Percentiles rank a stretch among this genome's conserved stretches.
Conservation (phyloP, 2,329 filamentous ascomycete genomes). For the Pseudopyrenochaeta lycopersici region DNA sequence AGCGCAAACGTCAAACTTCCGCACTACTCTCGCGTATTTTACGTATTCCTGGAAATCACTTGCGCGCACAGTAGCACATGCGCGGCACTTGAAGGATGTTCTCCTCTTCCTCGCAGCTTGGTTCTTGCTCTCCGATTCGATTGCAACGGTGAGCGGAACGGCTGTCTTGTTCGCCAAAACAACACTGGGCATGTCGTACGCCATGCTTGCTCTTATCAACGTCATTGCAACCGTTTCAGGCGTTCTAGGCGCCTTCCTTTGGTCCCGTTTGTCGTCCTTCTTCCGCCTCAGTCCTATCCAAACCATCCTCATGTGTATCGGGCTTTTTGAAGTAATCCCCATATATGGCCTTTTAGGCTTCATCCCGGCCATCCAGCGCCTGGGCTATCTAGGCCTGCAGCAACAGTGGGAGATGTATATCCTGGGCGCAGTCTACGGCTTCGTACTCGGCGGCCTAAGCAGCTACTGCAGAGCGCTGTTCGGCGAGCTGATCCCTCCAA, state of each 20-base stretch:
- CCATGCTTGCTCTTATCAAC: constrained; percentile 89
- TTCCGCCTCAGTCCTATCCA: constrained; percentile 79
- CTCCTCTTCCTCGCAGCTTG: constrained; percentile 84
- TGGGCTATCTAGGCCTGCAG: constrained; percentile 86
- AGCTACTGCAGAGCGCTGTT: constrained; percentile 93
- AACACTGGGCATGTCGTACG: constrained; percentile 85
- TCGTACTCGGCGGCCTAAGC: constrained; percentile 91
- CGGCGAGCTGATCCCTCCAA: constrained; percentile 91
- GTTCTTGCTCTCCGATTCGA: constrained; percentile 93
- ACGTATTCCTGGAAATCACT: constrained; percentile 86
- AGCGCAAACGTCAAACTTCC: constrained; percentile 34
- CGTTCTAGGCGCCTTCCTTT: constrained; percentile 87
- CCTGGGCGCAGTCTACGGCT: constrained; percentile 86
- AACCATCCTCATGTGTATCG: constrained; percentile 91
- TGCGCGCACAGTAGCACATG: constrained; percentile 79
- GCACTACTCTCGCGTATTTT: constrained; percentile 75
- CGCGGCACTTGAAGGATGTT: constrained; percentile 76
- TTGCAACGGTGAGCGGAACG: constrained; percentile 93
- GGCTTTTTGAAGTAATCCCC: constrained; percentile 89
- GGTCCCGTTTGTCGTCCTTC: constrained; percentile 78
- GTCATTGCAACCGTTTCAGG: constrained; percentile 88
- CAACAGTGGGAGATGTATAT: constrained; percentile 98
- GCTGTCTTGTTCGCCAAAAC: constrained; percentile 97
- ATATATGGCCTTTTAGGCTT: constrained; percentile 91
- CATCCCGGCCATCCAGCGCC: constrained; percentile 76